phyloP scores from a whole-genome alignment of 176 grass and related monocot species.

The Avena atlantica region DNA sequence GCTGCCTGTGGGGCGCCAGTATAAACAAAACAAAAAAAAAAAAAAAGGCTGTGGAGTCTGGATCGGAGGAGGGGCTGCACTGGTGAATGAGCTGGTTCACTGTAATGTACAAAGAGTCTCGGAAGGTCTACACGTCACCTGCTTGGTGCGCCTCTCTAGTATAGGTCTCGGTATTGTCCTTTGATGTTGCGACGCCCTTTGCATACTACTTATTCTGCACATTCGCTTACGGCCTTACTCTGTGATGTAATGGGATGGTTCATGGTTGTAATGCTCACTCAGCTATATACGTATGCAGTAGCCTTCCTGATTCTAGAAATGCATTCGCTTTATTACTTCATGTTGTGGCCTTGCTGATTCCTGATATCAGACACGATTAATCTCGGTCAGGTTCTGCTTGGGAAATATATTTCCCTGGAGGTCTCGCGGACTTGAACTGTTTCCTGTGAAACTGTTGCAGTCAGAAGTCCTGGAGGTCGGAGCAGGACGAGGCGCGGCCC shows the following conservation, averaged over 20 bases:
- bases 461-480: too few species aligned
- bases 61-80: neutral
- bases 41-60: slow-evolving; percentile 18
- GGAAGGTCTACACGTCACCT: slow-evolving; percentile 20
- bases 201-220: neutral
- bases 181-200: slow-evolving; percentile 24
- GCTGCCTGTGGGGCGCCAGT: slow-evolving; percentile 10
- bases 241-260: neutral
- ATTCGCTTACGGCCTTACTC: neutral
- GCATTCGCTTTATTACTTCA: neutral
- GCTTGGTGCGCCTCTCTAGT: slow-evolving; percentile 36
- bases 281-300: neutral
- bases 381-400: too few species aligned
- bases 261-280: neutral
- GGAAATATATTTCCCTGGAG: too few species aligned
- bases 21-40: neutral
- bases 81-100: neutral
- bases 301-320: neutral
- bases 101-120: slow-evolving; percentile 41
- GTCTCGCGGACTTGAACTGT: too few species aligned
- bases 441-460: too few species aligned
- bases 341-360: too few species aligned
- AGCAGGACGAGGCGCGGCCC: too few species aligned
- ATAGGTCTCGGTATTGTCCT: slow-evolving; percentile 10
- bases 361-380: too few species aligned